Evolutionary conservation across 139 green algal genomes (phyloP).

Genomic region (Dunaliella sp.): DNA sequence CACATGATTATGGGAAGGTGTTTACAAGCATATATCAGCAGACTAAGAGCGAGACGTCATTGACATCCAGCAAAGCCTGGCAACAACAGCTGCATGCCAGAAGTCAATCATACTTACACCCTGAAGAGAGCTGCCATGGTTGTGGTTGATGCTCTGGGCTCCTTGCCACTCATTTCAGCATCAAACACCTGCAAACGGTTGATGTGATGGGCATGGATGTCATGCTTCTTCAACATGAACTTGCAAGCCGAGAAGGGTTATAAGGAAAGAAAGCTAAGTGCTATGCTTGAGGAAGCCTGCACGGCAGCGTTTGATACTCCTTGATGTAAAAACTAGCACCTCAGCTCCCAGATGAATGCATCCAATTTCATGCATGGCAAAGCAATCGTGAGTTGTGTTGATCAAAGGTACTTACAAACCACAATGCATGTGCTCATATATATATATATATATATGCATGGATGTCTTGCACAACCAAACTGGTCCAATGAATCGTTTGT

Average conservation of each 20-base stretch:
- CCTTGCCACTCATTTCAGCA: constrained; percentile 26
- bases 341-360: not conserved
- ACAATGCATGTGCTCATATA: not conserved
- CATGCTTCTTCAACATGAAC: not conserved
- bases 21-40: not conserved
- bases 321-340: not conserved
- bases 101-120: not conserved
- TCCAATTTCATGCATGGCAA: too few species aligned
- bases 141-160: constrained; percentile 19
- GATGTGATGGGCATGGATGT: too few species aligned
- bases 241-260: not conserved
- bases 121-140: constrained; percentile 34
- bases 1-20: not conserved
- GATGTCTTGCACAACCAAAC: too few species aligned
- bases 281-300: too few species aligned
- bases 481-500: too few species aligned
- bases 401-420: not conserved
- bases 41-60: not conserved
- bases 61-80: not conserved
- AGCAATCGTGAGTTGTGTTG: not conserved
- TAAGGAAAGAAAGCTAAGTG: not conserved
- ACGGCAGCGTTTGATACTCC: too few species aligned
- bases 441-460: too few species aligned
- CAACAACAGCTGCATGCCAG: not conserved
- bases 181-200: constrained; percentile 14